These are phyloP conservation scores for Trematosphaeria pertusa DNA, from an alignment of 2,329 filamentous ascomycete genomes.

Conservation along the genomic window DNA sequence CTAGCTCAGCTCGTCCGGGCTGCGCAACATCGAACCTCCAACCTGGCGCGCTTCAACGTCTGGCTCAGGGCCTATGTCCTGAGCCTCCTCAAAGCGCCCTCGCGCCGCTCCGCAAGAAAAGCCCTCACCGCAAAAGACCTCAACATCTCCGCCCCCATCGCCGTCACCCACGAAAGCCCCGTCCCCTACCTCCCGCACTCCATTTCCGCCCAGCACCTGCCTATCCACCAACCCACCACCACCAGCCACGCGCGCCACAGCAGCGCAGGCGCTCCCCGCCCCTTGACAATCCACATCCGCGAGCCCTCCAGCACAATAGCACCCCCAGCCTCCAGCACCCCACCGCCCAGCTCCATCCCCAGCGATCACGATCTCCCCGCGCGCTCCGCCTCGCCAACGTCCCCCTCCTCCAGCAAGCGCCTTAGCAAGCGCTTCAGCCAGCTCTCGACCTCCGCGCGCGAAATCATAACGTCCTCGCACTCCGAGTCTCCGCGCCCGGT, in stretches of 20 bases:
- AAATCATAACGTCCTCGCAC: background rate
- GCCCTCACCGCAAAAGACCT: conserved; percentile 11
- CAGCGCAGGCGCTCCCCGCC: conserved; percentile 1
- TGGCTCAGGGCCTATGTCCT: conserved; percentile 18
- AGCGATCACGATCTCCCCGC: background rate
- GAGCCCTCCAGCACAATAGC: conserved; percentile 7
- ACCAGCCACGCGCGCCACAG: conserved; percentile 4
- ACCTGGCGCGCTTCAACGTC: conserved; percentile 17
- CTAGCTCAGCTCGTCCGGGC: too few relatives aligned
- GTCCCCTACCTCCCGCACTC: conserved; percentile 9
- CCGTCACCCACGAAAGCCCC: conserved; percentile 3
- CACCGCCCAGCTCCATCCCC: conserved; percentile 9
- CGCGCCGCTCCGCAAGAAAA: conserved; percentile 7
- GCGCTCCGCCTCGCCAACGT: background rate
- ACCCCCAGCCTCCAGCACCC: conserved; percentile 4
- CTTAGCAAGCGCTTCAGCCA: conserved; percentile 2
- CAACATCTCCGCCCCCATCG: conserved; percentile 10
- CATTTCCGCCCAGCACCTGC: conserved; percentile 9
- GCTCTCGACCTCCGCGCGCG: background rate
- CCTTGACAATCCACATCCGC: conserved; percentile 8
- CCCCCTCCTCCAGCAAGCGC: background rate
- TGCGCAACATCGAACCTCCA: background rate
- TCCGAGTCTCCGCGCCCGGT: background rate
- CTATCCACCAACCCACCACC: conserved; percentile 1
- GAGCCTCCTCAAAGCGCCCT: conserved; percentile 7